Evolutionary conservation across 139 green algal species (phyloP), one percentile per base, ranked within the genome.

Genomic region (Auxenochlorella protothecoides): DNA sequence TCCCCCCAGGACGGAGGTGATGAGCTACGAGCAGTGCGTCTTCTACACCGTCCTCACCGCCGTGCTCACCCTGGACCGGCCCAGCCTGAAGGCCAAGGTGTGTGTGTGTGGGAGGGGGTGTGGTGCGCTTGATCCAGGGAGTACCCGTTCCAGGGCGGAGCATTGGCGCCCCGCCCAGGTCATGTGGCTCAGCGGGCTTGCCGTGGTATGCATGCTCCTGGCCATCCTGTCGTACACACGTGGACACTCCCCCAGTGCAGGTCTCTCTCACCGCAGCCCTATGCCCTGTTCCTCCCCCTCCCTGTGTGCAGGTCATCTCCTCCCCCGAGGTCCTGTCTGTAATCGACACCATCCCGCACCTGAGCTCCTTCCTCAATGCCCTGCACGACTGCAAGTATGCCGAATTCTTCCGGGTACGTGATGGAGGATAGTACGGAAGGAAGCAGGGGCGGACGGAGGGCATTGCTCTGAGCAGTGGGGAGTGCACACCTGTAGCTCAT

Each of bases 241-340:
- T 1, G 1, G 27, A 44, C 27, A 44, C 1, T 44, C 27, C 27
- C 27, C 27, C 27, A 44, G 27, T 44, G 27, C 27, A 44, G 27
- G 27, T 1, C 27, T 44, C 27, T 44, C 27, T 44, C 27, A 44
- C 27, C 27, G 27, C 27, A 44, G 27, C 27, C 27, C 8, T 66
- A 14, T 16, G 11, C 62, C 13, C 15, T 66, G 11, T 53, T 8
- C 66, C 53, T 52, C 66, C 4, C 53, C 13, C 2, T 59, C 57
- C 56, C 27, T 44, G 60, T 53, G 5, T 16, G 12, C 74, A 83
- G 16, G 90, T 96, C 44, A 82, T 98, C 12, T 93, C 98, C 77
- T 85, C 89, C 4, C 93, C 93, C 14, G 95, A 99, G 85, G 87
- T 99, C 56, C 83, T 97, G 71, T 85, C 89, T 7, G 93, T 97